Percentiles rank a stretch among this genome's conserved stretches.
Conservation (phyloP, 208 protist genomes). For the Acanthamoeba castellanii region DNA sequence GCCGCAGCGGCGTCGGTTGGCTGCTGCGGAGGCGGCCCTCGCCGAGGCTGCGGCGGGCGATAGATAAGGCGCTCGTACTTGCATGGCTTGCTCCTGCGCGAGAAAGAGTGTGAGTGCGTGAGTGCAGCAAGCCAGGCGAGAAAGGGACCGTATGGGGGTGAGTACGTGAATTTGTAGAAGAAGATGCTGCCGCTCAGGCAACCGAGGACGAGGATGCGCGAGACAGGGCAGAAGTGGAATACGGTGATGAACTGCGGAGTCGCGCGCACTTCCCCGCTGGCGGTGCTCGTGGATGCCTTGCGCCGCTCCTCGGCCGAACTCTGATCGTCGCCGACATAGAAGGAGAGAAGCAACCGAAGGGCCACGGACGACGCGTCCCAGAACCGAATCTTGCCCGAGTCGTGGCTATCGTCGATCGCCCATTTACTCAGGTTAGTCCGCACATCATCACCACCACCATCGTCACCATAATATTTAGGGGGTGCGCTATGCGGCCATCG, state of each 20-base stretch:
- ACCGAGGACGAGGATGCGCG: slow-evolving; percentile 6
- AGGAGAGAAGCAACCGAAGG: slow-evolving; percentile 21
- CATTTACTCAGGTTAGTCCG: not conserved
- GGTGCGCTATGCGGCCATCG: too few species aligned
- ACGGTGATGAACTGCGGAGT: slow-evolving; percentile 45
- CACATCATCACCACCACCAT: not conserved
- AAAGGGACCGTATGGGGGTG: not conserved
- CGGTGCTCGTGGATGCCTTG: not conserved
- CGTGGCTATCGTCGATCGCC: not conserved
- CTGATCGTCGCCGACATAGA: slow-evolving; percentile 54
- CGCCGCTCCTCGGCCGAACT: slow-evolving; percentile 46
- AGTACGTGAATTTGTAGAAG: slow-evolving; percentile 50
- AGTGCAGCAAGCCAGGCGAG: not conserved
- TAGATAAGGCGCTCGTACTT: slow-evolving; percentile 34
- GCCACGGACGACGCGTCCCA: slow-evolving; percentile 46
- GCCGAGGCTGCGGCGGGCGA: slow-evolving; percentile 26
- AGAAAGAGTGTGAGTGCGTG: not conserved
- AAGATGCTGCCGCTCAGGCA: slow-evolving; percentile 58
- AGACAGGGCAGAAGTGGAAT: slow-evolving; percentile 28
- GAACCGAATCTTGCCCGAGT: slow-evolving; percentile 53
- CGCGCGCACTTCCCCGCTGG: slow-evolving; percentile 10
- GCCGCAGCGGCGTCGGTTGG: not conserved
- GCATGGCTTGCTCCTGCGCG: slow-evolving; percentile 14
- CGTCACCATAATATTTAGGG: too few species aligned
- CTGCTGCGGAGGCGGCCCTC: not conserved